Evolutionary conservation across 2,329 filamentous ascomycete species (phyloP), one percentile per base, ranked within the genome.

Genomic region (Saccharata proteae): DNA sequence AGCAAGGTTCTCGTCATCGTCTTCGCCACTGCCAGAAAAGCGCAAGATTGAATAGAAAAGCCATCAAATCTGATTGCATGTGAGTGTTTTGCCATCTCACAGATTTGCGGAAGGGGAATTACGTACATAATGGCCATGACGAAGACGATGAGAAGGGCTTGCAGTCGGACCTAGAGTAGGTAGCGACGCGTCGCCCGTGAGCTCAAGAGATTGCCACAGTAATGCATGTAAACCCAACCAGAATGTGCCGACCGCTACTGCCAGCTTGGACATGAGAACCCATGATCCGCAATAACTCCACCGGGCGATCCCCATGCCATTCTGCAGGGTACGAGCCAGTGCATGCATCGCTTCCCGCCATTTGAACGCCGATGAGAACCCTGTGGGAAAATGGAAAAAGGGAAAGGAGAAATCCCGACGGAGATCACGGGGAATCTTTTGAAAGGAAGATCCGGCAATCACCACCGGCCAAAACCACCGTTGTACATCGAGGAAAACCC

Each of bases 401-500:
- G 43, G 34, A 16, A 38, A 24, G 16, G 19, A 30, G 12, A 46
- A 39, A 39, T 30, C 34, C 46, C 40, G 28, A 43, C 44, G 40
- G 42, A 46, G 45, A 32, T 46, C 47, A 30, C 28, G 22, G 22
- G 30, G 26, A 18, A 32, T 17, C 25, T 6, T 52, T 45, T 45
- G 43, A 43, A 18, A 44, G 44, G 48, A 49, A 27, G 34, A 37
- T 40, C 29, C 22, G 22, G 28, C 26, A 34, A 42, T 43, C 52
- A 56, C 53, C 54, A 56, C 43, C 52, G 46, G 44, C 53, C 25
- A 27, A 31, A 33, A 20, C 29, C 51, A 43, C 51, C 45, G 38
- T 64, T 64, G 59, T 93, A 93, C 71, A 93, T 80, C 61, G 66
- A 65, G 45, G 80, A 85, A 74, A 92, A 93, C 80, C 83, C 85